Base-by-base conservation (phyloP, 2,329 filamentous ascomycete genomes). In the Aspergillus sp. region DNA sequence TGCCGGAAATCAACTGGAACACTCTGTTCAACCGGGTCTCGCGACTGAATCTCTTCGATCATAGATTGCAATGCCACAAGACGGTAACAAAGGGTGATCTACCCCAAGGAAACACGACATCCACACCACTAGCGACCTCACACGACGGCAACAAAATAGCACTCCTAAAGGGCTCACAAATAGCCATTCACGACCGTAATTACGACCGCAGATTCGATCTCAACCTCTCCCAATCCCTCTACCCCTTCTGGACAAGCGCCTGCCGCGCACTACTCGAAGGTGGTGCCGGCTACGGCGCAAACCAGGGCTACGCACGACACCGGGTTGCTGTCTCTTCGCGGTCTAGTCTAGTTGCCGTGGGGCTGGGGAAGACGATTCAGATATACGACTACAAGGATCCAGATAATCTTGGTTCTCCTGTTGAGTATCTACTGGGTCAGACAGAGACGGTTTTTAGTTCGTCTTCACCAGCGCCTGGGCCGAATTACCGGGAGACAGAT, bases 191-290 rank as follows among this genome's bases (percentile, higher is more conserved):
- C 42, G 44, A 43, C 37, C 20, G 35, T 25, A 19, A 33, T 7
- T 10, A 43, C 6, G 45, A 19, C 4, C 27, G 22, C 0, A 22
- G 20, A 7, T 50, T 44, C 37, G 44, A 54, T 23, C 50, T 53
- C 44, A 17, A 47, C 7, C 43, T 53, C 10, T 42, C 48, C 12
- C 48, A 45, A 15, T 51, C 52, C 3, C 43, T 58, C 13, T 58
- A 54, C 39, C 49, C 56, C 1, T 49, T 54, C 13, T 57, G 57
- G 55, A 53, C 54, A 19, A 53, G 50, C 2, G 49, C 55, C 17
- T 55, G 46, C 23, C 48, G 48, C 10, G 49, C 53, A 22, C 15
- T 55, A 20, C 48, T 50, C 7, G 49, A 49, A 13, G 33, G 38
- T 5, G 44, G 41, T 10, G 30, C 47, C 13, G 43, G 46, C n/a